Evolutionary conservation across 2,329 filamentous ascomycete genomes (phyloP).

Genomic region (Drechslerella stenobrocha): DNA sequence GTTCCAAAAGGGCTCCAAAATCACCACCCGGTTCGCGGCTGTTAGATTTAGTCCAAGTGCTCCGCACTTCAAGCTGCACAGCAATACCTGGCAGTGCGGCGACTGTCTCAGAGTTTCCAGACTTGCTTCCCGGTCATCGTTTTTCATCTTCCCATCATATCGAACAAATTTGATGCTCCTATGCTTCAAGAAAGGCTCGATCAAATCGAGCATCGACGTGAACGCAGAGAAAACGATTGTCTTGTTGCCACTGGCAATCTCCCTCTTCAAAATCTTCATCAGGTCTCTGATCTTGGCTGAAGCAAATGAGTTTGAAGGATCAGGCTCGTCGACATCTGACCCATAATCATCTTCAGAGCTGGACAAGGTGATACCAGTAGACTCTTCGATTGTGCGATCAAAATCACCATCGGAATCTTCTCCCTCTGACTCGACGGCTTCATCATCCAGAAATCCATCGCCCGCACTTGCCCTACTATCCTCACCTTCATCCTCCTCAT

Average conservation of each 20-base stretch:
- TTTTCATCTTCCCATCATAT: slow-evolving; percentile 94
- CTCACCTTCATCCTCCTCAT: slow-evolving; percentile 29
- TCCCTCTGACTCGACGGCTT: slow-evolving; percentile 48
- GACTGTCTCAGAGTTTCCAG: slow-evolving; percentile 71
- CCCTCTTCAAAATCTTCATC: slow-evolving; percentile 75
- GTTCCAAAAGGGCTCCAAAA: slow-evolving; percentile 98
- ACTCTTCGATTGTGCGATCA: slow-evolving; percentile 17
- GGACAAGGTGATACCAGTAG: slow-evolving; percentile 30
- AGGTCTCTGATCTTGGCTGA: slow-evolving; percentile 93
- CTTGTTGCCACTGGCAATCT: slow-evolving; percentile 75
- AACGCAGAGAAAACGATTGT: slow-evolving; percentile 99
- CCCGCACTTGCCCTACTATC: slow-evolving; percentile 9
- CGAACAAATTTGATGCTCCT: slow-evolving; percentile 78
- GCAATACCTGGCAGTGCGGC: slow-evolving; percentile 67
- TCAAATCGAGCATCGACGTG: slow-evolving; percentile 94
- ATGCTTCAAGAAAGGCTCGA: slow-evolving; percentile 83
- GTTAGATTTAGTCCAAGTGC: slow-evolving; percentile 92
- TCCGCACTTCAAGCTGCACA: slow-evolving; percentile 93
- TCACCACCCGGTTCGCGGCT: slow-evolving; percentile 87
- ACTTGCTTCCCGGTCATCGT: slow-evolving; percentile 86
- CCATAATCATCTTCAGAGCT: slow-evolving; percentile 50
- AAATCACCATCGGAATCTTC: slow-evolving; percentile 46
- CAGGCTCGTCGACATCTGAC: slow-evolving; percentile 54
- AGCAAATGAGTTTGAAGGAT: slow-evolving; percentile 60
- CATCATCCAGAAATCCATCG: slow-evolving; percentile 48